These are phyloP conservation scores for Pulveroboletus sp. DNA, from an alignment of 768 basidiomycete species.

Conservation along the genomic window DNA sequence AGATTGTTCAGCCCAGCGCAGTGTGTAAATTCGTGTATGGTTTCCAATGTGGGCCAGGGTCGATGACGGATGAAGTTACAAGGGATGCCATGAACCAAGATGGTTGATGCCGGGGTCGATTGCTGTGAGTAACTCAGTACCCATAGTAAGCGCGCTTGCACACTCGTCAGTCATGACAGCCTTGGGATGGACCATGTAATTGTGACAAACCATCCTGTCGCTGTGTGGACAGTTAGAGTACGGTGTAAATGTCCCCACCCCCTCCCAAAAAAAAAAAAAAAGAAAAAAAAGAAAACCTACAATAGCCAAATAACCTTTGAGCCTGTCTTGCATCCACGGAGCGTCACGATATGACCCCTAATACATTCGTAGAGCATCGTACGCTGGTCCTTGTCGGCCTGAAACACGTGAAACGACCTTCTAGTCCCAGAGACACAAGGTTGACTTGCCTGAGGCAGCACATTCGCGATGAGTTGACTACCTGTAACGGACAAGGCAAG, in stretches of 20 bases:
- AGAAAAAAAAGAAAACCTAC: conserved; percentile 31
- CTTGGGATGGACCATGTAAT: not conserved
- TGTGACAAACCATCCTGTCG: conserved; percentile 49
- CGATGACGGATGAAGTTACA: conserved; percentile 22
- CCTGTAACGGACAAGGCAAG: conserved; percentile 79
- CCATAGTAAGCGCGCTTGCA: conserved; percentile 60
- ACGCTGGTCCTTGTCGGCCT: conserved; percentile 87
- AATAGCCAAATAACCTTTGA: conserved; percentile 92
- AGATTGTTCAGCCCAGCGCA: conserved; percentile 23
- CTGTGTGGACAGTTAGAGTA: conserved; percentile 29
- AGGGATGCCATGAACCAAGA: conserved; percentile 27
- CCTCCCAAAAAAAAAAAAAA: too few relatives aligned
- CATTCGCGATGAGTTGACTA: conserved; percentile 80
- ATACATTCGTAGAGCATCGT: conserved; percentile 81
- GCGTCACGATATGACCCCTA: conserved; percentile 79
- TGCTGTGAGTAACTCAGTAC: conserved; percentile 33
- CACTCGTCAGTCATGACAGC: conserved; percentile 13
- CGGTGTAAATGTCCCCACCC: not conserved
- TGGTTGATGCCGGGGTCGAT: conserved; percentile 18
- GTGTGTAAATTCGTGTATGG: conserved; percentile 21
- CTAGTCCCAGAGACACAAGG: not conserved
- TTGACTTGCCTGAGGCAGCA: conserved; percentile 62
- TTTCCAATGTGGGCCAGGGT: conserved; percentile 22
- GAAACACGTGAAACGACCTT: conserved; percentile 7
- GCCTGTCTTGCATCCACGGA: conserved; percentile 88